Evolutionary conservation across 139 green algal species (phyloP).

Genomic region (Chlorella sp.): DNA sequence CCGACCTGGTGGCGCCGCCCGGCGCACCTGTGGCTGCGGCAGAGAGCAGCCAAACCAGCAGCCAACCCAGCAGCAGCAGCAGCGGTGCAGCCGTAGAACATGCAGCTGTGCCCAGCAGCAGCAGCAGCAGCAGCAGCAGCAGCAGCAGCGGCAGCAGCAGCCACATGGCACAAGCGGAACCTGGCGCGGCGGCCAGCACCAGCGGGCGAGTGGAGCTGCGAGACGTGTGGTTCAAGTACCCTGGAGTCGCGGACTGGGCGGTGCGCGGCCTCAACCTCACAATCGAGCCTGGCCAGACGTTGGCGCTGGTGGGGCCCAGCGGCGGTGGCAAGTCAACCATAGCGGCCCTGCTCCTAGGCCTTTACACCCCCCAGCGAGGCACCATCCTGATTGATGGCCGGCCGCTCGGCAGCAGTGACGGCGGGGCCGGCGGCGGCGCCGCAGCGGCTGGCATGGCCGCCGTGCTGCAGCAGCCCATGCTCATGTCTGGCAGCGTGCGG

Average conservation of each 20-base stretch:
- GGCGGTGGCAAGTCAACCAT: constrained; percentile 87
- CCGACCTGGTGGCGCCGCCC: constrained; percentile 6
- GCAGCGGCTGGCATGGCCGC: constrained; percentile 75
- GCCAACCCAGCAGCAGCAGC: background rate
- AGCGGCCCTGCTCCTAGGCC: constrained; percentile 72
- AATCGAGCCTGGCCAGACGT: constrained; percentile 69
- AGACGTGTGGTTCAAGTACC: constrained; percentile 80
- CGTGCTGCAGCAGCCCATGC: constrained; percentile 80
- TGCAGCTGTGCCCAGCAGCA: background rate
- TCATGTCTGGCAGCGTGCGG: constrained; percentile 83
- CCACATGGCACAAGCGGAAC: background rate
- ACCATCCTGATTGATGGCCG: constrained; percentile 77
- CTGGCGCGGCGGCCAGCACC: background rate
- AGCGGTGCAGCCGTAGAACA: background rate
- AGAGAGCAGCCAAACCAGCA: background rate
- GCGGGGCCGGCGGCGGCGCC: constrained; percentile 64
- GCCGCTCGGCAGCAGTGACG: constrained; percentile 47
- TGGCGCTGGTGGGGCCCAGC: constrained; percentile 82
- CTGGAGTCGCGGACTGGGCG: constrained; percentile 50
- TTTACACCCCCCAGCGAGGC: constrained; percentile 61
- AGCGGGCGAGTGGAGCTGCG: constrained; percentile 61
- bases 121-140: background rate
- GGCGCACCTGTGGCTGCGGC: background rate
- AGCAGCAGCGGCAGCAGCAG: constrained; percentile 1
- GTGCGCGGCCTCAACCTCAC: constrained; percentile 70